Evolutionary conservation across 139 green algal species (phyloP).

Genomic region (Micractinium sp.): DNA sequence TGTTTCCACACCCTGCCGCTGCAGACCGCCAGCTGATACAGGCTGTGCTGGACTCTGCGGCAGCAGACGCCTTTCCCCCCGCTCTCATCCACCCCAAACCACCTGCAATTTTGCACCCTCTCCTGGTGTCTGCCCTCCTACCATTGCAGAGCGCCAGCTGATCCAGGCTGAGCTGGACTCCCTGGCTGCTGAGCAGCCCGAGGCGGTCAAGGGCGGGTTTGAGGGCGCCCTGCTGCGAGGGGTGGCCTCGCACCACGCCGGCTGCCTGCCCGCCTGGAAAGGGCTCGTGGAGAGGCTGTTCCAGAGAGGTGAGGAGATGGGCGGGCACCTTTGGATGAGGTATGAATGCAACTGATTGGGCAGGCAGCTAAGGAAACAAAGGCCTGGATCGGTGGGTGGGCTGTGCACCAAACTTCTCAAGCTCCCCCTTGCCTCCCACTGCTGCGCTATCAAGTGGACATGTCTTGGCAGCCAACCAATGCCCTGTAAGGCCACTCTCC

Average conservation of each 20-base stretch:
- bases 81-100: neutral
- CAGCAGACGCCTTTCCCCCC: neutral
- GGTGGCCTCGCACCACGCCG: conserved; percentile 91
- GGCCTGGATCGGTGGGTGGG: too few relatives aligned
- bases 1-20: too few relatives aligned
- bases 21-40: neutral
- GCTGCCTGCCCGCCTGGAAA: conserved; percentile 94
- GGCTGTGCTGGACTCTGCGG: neutral
- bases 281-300: conserved; percentile 89
- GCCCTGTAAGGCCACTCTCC: too few relatives aligned
- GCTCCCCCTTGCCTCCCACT: too few relatives aligned
- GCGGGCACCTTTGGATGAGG: neutral
- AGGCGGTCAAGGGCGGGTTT: conserved; percentile 75
- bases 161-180: conserved; percentile 69
- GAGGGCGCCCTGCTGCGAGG: conserved; percentile 75
- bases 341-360: too few relatives aligned
- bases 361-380: too few relatives aligned
- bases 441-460: too few relatives aligned
- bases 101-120: too few relatives aligned
- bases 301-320: conserved; percentile 69
- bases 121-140: neutral
- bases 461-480: too few relatives aligned
- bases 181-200: conserved; percentile 69
- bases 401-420: too few relatives aligned
- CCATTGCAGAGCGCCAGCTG: conserved; percentile 48